phyloP scores from a whole-genome alignment of 2,329 filamentous ascomycete genomes.

The Cladosporium cucumerinum region DNA sequence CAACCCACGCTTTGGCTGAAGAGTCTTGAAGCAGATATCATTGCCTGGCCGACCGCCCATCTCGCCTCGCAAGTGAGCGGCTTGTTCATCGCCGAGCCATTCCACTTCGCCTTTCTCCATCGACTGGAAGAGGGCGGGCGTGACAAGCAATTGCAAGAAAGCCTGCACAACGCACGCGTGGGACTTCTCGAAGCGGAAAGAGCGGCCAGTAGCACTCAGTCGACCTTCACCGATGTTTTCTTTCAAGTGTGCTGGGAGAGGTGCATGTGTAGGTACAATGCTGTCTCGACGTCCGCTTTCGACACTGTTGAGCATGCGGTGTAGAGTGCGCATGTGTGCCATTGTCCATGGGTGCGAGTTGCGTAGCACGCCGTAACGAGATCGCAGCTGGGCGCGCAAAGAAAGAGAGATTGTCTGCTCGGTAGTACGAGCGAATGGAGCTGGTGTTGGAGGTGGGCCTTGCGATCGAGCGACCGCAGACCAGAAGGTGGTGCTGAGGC shows the following conservation, averaged over 20 bases:
- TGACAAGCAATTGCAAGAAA: slow-evolving; percentile 33
- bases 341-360: slow-evolving; percentile 34
- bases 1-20: slow-evolving; percentile 12
- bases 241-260: slow-evolving; percentile 23
- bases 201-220: slow-evolving; percentile 22
- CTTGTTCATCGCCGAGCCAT: slow-evolving; percentile 29
- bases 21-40: slow-evolving; percentile 14
- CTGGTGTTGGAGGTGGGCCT: slow-evolving; percentile 21
- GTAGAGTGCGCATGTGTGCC: slow-evolving; percentile 36
- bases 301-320: slow-evolving; percentile 36
- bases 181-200: slow-evolving; percentile 25
- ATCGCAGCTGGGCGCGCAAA: slow-evolving; percentile 30
- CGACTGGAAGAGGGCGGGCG: slow-evolving; percentile 18
- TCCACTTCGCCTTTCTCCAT: slow-evolving; percentile 31
- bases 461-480: slow-evolving; percentile 26
- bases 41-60: slow-evolving; percentile 9
- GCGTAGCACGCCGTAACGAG: slow-evolving; percentile 35
- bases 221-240: slow-evolving; percentile 20
- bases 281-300: slow-evolving; percentile 25
- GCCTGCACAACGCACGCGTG: slow-evolving; percentile 31
- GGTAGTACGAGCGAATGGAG: slow-evolving; percentile 3
- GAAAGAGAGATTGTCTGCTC: slow-evolving; percentile 19
- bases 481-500: slow-evolving; percentile 30
- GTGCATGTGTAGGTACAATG: slow-evolving; percentile 29
- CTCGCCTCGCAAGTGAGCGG: slow-evolving; percentile 24